A percentile compares a stretch with the other conserved stretches of the same genome.
These are phyloP conservation scores for Rhamnella rubrinervis DNA, from an alignment of 331 rosid species.

Conservation along the genomic window DNA sequence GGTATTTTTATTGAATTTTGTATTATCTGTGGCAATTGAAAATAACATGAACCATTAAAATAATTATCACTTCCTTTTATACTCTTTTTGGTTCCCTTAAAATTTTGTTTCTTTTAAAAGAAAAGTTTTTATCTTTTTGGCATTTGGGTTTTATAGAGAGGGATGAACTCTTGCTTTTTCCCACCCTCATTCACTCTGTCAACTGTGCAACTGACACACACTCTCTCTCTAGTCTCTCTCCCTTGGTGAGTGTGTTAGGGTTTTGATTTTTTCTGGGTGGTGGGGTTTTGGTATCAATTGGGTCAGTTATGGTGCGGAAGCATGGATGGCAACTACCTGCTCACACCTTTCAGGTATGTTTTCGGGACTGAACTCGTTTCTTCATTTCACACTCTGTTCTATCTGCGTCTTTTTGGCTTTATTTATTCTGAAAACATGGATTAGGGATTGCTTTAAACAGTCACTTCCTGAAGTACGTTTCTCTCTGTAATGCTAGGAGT, in stretches of 20 bases:
- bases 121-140: background rate
- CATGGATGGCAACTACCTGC: conserved; percentile 99
- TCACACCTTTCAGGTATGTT: conserved; percentile 86
- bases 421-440: background rate
- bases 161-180: conserved; percentile 6
- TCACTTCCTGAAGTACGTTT: conserved; percentile 11
- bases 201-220: conserved; percentile 2
- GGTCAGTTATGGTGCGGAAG: conserved; percentile 74
- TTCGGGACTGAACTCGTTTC: background rate
- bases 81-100: conserved; percentile 18
- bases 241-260: conserved; percentile 14
- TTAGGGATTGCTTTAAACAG: conserved; percentile 50
- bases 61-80: conserved; percentile 11
- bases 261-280: conserved; percentile 18
- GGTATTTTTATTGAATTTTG: background rate
- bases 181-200: background rate
- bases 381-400: background rate
- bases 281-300: conserved; percentile 18
- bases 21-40: conserved; percentile 7
- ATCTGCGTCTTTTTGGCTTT: background rate
- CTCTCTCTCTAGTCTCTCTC: conserved; percentile 13
- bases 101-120: background rate
- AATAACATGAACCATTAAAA: conserved; percentile 14
- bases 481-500: conserved; percentile 3
- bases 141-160: conserved; percentile 25